phyloP scores from a whole-genome alignment of 345 rosid species.

The Turnera subulata region DNA sequence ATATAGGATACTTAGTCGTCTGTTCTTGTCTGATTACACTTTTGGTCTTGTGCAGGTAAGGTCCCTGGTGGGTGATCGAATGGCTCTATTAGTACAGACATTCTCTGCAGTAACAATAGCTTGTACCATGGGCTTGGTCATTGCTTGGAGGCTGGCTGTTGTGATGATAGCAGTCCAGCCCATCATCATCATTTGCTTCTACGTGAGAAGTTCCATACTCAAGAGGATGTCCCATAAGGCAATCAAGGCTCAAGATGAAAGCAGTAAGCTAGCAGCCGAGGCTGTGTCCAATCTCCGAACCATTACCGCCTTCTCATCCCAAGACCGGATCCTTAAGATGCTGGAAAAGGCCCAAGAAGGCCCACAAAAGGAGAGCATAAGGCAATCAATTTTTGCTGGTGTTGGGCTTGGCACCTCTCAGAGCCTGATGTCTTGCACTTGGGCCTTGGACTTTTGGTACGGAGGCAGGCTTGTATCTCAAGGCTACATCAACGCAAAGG shows the following conservation, averaged over 20 bases:
- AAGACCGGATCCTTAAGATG: constrained; percentile 32
- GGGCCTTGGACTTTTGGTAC: constrained; percentile 31
- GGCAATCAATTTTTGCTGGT: constrained; percentile 29
- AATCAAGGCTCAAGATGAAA: constrained; percentile 25
- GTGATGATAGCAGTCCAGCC: constrained; percentile 53
- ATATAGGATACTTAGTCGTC: background rate
- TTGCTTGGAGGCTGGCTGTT: constrained; percentile 45
- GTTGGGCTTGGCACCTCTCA: constrained; percentile 39
- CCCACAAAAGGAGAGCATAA: constrained; percentile 30
- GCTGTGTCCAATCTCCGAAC: constrained; percentile 39
- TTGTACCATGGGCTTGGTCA: constrained; percentile 42
- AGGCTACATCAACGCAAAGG: constrained; percentile 17
- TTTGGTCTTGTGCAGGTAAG: constrained; percentile 13
- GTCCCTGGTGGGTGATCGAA: constrained; percentile 23
- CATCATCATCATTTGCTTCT: constrained; percentile 28
- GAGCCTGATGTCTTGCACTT: constrained; percentile 32
- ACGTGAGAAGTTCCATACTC: constrained; percentile 15
- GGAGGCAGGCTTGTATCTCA: constrained; percentile 26
- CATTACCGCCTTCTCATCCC: constrained; percentile 41
- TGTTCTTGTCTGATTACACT: background rate
- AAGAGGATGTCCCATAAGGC: constrained; percentile 23
- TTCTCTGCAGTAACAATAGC: constrained; percentile 36
- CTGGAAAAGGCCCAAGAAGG: constrained; percentile 42
- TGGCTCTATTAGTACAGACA: constrained; percentile 36
- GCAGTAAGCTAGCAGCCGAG: constrained; percentile 25